Conservation (phyloP, 306 rosid species). For the Cajanus cajan region DNA sequence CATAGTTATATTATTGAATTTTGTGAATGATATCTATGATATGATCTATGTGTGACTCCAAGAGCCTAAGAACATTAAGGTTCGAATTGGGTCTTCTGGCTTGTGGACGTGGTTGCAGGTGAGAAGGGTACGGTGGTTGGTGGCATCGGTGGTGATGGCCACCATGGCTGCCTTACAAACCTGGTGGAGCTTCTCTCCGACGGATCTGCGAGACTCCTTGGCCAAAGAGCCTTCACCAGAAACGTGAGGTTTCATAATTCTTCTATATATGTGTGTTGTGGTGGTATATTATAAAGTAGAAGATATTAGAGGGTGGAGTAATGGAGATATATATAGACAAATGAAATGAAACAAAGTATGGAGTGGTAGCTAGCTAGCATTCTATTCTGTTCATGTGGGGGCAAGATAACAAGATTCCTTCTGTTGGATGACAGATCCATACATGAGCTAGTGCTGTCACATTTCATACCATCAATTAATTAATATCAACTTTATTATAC, state of each 20-base stretch:
- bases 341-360: background rate
- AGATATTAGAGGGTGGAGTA: background rate
- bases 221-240: constrained; percentile 24
- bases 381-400: background rate
- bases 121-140: background rate
- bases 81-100: constrained; percentile 32
- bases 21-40: background rate
- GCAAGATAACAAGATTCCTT: constrained; percentile 24
- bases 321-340: background rate
- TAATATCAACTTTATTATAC: too few species aligned
- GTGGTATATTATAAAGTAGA: background rate
- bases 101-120: background rate
- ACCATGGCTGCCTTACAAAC: constrained; percentile 11
- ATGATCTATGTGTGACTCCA: constrained; percentile 34
- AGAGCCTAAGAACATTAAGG: constrained; percentile 41
- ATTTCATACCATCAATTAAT: background rate
- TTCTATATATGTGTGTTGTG: too few species aligned
- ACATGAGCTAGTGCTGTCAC: background rate
- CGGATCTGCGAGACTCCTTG: constrained; percentile 21
- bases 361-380: background rate
- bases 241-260: constrained; percentile 31
- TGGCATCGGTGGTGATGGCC: background rate
- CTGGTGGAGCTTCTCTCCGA: constrained; percentile 34
- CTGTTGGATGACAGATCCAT: constrained; percentile 29
- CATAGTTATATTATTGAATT: background rate